Percentiles rank a stretch among this genome's conserved stretches.
Evolutionary conservation across 345 rosid species (phyloP).

Genomic region (Salix koriyanagi): DNA sequence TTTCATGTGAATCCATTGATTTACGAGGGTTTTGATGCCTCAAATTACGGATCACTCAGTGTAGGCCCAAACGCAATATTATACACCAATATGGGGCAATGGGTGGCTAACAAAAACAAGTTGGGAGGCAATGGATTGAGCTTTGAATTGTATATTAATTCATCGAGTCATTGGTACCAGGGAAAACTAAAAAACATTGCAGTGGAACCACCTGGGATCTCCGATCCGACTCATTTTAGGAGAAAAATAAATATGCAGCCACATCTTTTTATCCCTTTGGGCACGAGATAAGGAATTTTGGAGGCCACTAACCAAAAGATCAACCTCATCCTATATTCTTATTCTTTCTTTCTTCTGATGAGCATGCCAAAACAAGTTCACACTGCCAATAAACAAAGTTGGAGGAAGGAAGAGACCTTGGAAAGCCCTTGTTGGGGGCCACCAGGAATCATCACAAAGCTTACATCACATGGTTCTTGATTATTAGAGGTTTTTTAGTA

Average conservation of each 20-base stretch:
- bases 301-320: conserved; percentile 10
- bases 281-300: conserved; percentile 16
- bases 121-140: background rate
- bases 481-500: background rate
- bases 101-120: background rate
- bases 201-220: conserved; percentile 11
- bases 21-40: background rate
- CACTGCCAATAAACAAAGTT: conserved; percentile 6
- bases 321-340: conserved; percentile 24
- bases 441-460: conserved; percentile 25
- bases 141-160: background rate
- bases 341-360: conserved; percentile 18
- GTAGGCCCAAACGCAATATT: background rate
- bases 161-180: background rate
- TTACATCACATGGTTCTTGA: background rate
- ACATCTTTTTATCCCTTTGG: conserved; percentile 7
- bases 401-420: conserved; percentile 2
- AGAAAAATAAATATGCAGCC: background rate
- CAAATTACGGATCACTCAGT: background rate
- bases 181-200: background rate
- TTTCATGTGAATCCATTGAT: background rate
- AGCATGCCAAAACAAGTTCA: conserved; percentile 28
- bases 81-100: background rate
- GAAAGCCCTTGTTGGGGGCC: conserved; percentile 13
- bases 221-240: background rate